Percentiles rank a stretch among this genome's conserved stretches.
Evolutionary conservation across 805 yeast species (phyloP).

Genomic region (Starmerella geochares): DNA sequence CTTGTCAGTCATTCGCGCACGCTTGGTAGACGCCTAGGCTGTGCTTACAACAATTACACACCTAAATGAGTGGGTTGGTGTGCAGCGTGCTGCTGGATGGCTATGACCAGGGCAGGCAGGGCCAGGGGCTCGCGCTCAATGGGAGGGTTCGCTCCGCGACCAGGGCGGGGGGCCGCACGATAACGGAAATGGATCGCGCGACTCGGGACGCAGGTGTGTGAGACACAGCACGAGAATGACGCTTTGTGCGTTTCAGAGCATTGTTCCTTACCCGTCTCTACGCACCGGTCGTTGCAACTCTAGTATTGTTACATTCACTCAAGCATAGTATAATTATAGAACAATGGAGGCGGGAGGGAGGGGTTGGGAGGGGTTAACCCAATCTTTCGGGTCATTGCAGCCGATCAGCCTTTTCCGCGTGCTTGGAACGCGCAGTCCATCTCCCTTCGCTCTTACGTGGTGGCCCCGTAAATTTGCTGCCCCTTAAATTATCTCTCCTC

Average conservation of each 20-base stretch:
- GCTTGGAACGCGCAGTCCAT: too few relatives aligned
- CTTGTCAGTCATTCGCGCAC: slow-evolving; percentile 13
- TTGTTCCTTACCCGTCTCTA: background rate
- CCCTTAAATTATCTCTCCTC: too few relatives aligned
- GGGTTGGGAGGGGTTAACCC: too few relatives aligned
- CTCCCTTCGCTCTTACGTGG: too few relatives aligned
- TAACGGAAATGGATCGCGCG: background rate
- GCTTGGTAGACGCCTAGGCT: background rate
- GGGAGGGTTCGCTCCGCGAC: background rate
- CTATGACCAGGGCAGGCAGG: slow-evolving; percentile 1
- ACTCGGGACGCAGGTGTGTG: background rate
- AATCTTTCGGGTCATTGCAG: background rate
- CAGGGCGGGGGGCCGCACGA: slow-evolving; percentile 4
- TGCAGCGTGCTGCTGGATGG: background rate
- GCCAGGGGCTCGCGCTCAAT: background rate
- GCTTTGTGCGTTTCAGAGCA: background rate
- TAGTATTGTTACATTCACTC: too few relatives aligned
- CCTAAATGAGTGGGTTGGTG: background rate
- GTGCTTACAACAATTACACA: background rate
- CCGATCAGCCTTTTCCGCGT: background rate
- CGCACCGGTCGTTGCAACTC: too few relatives aligned
- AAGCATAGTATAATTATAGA: background rate
- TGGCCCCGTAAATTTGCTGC: too few relatives aligned
- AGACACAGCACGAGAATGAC: background rate
- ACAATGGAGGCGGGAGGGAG: background rate